These are phyloP conservation scores for Debaryomyces psychrophilus DNA, from an alignment of 1,139 yeast species.

Conservation along the genomic window DNA sequence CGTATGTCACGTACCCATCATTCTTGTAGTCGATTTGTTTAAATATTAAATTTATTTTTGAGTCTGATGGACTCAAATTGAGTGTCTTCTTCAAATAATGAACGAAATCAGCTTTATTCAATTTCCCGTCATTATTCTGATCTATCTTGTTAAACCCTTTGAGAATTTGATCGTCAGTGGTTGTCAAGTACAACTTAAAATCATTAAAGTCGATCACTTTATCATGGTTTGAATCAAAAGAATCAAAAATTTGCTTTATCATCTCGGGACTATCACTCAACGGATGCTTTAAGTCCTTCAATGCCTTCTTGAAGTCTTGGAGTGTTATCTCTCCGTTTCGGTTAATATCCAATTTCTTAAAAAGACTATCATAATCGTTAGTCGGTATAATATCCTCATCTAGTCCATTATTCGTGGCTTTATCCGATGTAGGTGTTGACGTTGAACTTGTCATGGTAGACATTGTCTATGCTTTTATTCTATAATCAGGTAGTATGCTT, in stretches of 20 bases:
- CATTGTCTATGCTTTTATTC: conserved; percentile 4
- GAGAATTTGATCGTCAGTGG: conserved; percentile 71
- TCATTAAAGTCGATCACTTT: conserved; percentile 60
- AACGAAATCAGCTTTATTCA: conserved; percentile 67
- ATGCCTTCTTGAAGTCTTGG: conserved; percentile 57
- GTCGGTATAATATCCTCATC: neutral
- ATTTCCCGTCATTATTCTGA: conserved; percentile 72
- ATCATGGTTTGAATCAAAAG: conserved; percentile 62
- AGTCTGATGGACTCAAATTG: conserved; percentile 54
- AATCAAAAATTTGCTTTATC: conserved; percentile 54
- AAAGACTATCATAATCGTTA: conserved; percentile 33
- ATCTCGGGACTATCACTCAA: conserved; percentile 66
- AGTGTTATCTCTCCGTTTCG: conserved; percentile 60
- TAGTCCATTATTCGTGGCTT: neutral
- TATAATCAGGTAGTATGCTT: neutral
- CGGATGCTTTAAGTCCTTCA: conserved; percentile 62
- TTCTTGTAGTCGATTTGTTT: conserved; percentile 59
- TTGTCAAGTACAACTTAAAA: conserved; percentile 59
- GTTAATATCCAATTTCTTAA: conserved; percentile 54
- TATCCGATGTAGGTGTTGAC: neutral
- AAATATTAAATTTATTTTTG: conserved; percentile 62
- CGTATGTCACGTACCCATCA: conserved; percentile 76
- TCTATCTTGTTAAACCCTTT: conserved; percentile 74
- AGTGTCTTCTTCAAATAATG: conserved; percentile 59
- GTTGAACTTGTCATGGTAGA: conserved; percentile 7